These are phyloP conservation scores for Calonectria multiphialidica DNA, from an alignment of 2,329 filamentous ascomycete genomes.

Conservation along the genomic window DNA sequence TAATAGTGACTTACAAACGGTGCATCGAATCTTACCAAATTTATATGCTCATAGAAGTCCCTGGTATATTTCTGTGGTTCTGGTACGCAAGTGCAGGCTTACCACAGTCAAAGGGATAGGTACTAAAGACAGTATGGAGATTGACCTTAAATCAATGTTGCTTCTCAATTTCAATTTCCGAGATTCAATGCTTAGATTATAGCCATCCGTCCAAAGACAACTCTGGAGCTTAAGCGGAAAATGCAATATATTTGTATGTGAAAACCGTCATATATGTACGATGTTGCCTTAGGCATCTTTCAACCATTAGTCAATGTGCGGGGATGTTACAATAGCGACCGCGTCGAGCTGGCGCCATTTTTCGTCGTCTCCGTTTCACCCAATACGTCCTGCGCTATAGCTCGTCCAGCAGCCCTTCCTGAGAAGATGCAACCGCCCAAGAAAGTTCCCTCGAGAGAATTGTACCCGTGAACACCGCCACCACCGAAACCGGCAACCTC, in stretches of 20 bases:
- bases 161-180: too few species aligned
- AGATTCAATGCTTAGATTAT: too few species aligned
- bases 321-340: neutral
- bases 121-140: too few species aligned
- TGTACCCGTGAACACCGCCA: constrained; percentile 73
- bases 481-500: constrained; percentile 73
- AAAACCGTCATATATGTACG: neutral
- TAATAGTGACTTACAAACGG: too few species aligned
- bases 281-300: neutral
- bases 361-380: constrained; percentile 3
- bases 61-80: too few species aligned
- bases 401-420: constrained; percentile 66
- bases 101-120: too few species aligned
- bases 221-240: too few species aligned
- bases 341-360: neutral
- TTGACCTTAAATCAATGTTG: too few species aligned
- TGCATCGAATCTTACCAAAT: too few species aligned
- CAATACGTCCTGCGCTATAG: constrained; percentile 62
- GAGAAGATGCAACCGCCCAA: constrained; percentile 74
- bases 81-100: too few species aligned
- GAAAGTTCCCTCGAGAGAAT: constrained; percentile 72
- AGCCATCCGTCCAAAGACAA: too few species aligned
- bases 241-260: neutral
- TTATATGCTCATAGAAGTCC: too few species aligned
- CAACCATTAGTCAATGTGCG: neutral